phyloP scores from a whole-genome alignment of 2,329 filamentous ascomycete species.

The Podosphaera xanthii region DNA sequence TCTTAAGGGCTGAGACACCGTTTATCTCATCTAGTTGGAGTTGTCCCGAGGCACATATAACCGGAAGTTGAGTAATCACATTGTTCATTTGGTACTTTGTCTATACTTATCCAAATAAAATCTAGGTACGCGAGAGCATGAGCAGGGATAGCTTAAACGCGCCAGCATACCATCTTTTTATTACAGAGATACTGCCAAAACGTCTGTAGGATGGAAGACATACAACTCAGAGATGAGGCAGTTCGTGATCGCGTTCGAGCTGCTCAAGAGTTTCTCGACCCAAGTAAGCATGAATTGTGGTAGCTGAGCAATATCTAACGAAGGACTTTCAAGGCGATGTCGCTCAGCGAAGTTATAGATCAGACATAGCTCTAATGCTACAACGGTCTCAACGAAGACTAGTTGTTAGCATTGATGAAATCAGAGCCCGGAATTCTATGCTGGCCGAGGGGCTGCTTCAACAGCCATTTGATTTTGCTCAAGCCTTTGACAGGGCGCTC shows the following conservation, averaged over 20 bases:
- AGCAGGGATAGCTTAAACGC: too few species aligned
- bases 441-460: conserved; percentile 59
- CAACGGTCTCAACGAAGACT: conserved; percentile 42
- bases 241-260: conserved; percentile 63
- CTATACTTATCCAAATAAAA: too few species aligned
- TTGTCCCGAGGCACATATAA: too few species aligned
- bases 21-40: too few species aligned
- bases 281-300: conserved; percentile 36
- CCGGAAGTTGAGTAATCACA: too few species aligned
- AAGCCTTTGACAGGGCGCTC: conserved; percentile 76
- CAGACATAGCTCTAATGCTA: conserved; percentile 64
- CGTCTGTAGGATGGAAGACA: conserved; percentile 32
- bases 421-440: conserved; percentile 66
- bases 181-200: too few species aligned
- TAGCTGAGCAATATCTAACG: conserved; percentile 8
- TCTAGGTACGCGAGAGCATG: too few species aligned
- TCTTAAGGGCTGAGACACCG: too few species aligned
- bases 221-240: conserved; percentile 65
- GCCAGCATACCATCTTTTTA: too few species aligned
- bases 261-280: conserved; percentile 85
- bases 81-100: too few species aligned
- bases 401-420: conserved; percentile 67
- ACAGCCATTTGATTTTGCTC: conserved; percentile 67
- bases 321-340: conserved; percentile 12
- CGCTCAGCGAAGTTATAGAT: conserved; percentile 45